Evolutionary conservation across 1,139 yeast genomes (phyloP).

Genomic region (Geotrichum macrosporum): DNA sequence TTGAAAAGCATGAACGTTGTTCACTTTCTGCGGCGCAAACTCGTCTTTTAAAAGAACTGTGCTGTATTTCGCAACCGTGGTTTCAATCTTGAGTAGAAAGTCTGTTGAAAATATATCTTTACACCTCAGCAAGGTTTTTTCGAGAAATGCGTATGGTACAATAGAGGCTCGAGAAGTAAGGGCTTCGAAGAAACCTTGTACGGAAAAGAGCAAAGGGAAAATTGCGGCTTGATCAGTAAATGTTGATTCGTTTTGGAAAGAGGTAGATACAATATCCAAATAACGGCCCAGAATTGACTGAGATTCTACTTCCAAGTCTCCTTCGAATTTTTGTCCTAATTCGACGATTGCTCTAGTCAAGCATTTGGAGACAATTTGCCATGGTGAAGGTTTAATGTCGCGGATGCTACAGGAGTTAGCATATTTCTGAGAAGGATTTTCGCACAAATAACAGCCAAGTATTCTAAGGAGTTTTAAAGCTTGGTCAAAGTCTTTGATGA

Average conservation of each 20-base stretch:
- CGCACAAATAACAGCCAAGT: conserved; percentile 56
- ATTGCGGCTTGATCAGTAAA: conserved; percentile 37
- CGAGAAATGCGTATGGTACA: conserved; percentile 20
- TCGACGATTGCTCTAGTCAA: conserved; percentile 39
- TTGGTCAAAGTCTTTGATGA: conserved; percentile 44
- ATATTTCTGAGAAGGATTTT: conserved; percentile 53
- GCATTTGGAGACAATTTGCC: conserved; percentile 44
- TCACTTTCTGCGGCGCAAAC: not conserved
- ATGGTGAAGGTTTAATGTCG: conserved; percentile 43
- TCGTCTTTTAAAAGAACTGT: conserved; percentile 18
- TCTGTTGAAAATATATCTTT: conserved; percentile 30
- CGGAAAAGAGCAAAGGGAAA: conserved; percentile 38
- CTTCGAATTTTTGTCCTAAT: conserved; percentile 41
- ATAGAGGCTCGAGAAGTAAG: conserved; percentile 22
- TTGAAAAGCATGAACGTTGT: not conserved
- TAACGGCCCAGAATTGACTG: conserved; percentile 24
- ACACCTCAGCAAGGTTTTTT: conserved; percentile 23
- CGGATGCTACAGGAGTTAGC: conserved; percentile 45
- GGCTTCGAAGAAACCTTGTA: conserved; percentile 40
- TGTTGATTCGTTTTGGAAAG: conserved; percentile 7
- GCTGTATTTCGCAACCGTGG: conserved; percentile 35
- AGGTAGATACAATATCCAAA: conserved; percentile 32
- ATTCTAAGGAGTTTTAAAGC: conserved; percentile 52
- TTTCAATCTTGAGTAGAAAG: conserved; percentile 36
- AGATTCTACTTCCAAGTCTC: conserved; percentile 3